Evolutionary conservation across 768 basidiomycete genomes (phyloP), one percentile per base, ranked within the genome.

Genomic region (Hericium coralloides): DNA sequence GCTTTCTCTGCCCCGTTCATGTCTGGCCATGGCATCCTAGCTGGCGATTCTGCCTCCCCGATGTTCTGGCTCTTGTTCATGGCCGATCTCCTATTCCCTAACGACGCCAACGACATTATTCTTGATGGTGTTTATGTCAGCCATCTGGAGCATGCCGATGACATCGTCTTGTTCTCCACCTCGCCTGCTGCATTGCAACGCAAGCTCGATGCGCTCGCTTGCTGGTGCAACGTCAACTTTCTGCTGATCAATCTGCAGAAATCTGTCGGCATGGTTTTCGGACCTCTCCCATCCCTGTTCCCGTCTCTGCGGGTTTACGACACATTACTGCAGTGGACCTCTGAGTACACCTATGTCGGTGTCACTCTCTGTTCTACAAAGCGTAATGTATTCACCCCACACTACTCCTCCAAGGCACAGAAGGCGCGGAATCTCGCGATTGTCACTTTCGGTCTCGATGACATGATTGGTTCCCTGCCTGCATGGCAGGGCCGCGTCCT

Each of bases 81-180:
- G 37, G 6, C 58, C 4, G 59, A 63, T 39, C 43, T 63, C 26
- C 31, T 9, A 7, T 52, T 58, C 14, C 47, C 55, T 18, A 9
- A 10, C 5, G 41, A 63, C 45, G 1, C 36, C 6, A 58, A 52
- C 47, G 64, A 66, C 47, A 39, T 61, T 20, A 37, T 18, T 12
- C 58, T 66, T 15, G 37, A 41, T n/a, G 57, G 54, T 4, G n/a
- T 17, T 1, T 25, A 20, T 9, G 39, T 64, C 17, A 60, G 64
- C 12, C 65, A 65, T 36, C 59, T 65, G 15, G 64, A 65, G 52
- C 65, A 66, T 49, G 65, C 64, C 1, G 65, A 64, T 39, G 64
- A 64, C 49, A 53, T 65, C 23, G 58, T 57, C 38, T 48, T 65
- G 9, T n/a, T 62, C 25, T 61, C 61, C 39, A 52, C 49, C 7